Percentiles rank a stretch among this genome's conserved stretches.
Evolutionary conservation across 2,329 filamentous ascomycete species (phyloP).

Genomic region (Exophiala lecanii-corni): DNA sequence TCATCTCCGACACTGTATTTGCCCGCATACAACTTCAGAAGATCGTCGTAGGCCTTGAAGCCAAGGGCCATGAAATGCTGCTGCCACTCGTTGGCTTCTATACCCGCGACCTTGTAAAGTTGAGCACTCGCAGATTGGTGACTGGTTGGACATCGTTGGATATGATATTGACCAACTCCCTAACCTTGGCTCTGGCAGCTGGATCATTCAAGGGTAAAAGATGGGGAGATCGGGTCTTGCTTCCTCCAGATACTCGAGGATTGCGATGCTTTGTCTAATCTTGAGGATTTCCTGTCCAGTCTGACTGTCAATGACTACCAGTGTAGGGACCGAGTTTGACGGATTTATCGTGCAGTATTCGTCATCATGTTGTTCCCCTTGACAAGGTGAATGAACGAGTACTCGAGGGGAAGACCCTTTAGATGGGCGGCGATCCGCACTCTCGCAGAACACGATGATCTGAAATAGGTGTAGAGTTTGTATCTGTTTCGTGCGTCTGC

Average conservation of each 20-base stretch:
- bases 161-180: slow-evolving; percentile 53
- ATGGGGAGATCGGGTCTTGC: slow-evolving; percentile 37
- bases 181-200: slow-evolving; percentile 45
- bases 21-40: slow-evolving; percentile 38
- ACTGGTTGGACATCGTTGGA: slow-evolving; percentile 56
- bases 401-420: slow-evolving; percentile 49
- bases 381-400: slow-evolving; percentile 51
- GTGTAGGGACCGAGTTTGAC: slow-evolving; percentile 51
- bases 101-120: slow-evolving; percentile 45
- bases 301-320: slow-evolving; percentile 37
- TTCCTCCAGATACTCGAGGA: slow-evolving; percentile 60
- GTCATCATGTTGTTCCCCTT: slow-evolving; percentile 47
- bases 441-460: slow-evolving; percentile 59
- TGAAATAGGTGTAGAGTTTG: slow-evolving; percentile 56
- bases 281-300: slow-evolving; percentile 34
- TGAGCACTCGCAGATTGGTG: slow-evolving; percentile 54
- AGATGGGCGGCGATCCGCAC: slow-evolving; percentile 56
- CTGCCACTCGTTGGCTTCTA: slow-evolving; percentile 48
- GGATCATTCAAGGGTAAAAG: slow-evolving; percentile 47
- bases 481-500: slow-evolving; percentile 19
- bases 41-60: slow-evolving; percentile 53
- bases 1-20: slow-evolving; percentile 53
- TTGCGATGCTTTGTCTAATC: slow-evolving; percentile 54
- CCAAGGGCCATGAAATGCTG: slow-evolving; percentile 49
- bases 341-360: slow-evolving; percentile 50